Conservation (phyloP, 805 yeast species). For the Zygosaccharomyces rouxii region DNA sequence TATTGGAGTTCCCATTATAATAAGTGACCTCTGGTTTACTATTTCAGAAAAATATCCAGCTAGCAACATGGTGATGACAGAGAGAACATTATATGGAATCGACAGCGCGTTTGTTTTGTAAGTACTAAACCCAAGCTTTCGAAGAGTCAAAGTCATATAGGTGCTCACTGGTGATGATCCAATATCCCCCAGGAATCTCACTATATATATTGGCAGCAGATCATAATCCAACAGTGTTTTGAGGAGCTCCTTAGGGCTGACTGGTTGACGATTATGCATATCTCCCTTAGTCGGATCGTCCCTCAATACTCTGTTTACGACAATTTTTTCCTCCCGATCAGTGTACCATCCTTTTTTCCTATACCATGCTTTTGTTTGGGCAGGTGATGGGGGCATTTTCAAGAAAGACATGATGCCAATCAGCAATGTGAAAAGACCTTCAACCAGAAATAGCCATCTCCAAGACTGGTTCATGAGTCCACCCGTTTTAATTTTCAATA, state of each 20-base stretch:
- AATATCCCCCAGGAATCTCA: constrained; percentile 43
- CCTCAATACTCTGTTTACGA: constrained; percentile 54
- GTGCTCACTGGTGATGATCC: constrained; percentile 37
- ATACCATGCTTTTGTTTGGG: constrained; percentile 48
- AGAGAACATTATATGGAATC: constrained; percentile 46
- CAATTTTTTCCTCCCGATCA: constrained; percentile 51
- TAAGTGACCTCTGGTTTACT: constrained; percentile 32
- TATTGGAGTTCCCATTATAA: constrained; percentile 7
- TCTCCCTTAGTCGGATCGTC: constrained; percentile 66
- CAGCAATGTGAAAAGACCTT: constrained; percentile 53
- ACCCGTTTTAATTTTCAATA: constrained; percentile 48
- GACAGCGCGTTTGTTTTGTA: constrained; percentile 49
- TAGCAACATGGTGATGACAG: constrained; percentile 35
- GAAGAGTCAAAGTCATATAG: constrained; percentile 49
- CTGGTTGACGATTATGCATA: constrained; percentile 58
- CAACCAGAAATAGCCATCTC: constrained; percentile 65
- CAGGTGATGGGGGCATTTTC: constrained; percentile 54
- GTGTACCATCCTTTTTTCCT: constrained; percentile 52
- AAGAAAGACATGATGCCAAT: constrained; percentile 48
- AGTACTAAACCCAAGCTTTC: constrained; percentile 48
- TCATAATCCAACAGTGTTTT: constrained; percentile 46
- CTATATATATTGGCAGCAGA: constrained; percentile 50
- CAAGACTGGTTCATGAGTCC: constrained; percentile 43
- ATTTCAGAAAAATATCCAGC: constrained; percentile 39
- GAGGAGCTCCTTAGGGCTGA: constrained; percentile 39